Conservation (phyloP, 331 rosid genomes). For the Pyrus hybrid region DNA sequence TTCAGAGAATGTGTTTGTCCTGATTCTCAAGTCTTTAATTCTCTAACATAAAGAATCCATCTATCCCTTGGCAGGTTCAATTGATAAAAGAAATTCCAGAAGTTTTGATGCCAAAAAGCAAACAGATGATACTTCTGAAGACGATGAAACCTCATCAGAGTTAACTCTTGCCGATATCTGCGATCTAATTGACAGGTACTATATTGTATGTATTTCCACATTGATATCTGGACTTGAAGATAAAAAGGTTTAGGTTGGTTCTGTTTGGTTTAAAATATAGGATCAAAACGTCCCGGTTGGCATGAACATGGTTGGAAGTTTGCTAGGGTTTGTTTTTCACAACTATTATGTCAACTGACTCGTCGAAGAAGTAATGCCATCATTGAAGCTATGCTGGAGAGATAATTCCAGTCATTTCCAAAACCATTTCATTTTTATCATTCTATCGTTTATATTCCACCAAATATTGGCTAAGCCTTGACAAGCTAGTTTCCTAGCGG, state of each 20-base stretch:
- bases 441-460: not conserved
- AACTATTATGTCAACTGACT: not conserved
- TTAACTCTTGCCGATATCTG: slow-evolving; percentile 22
- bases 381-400: not conserved
- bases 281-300: not conserved
- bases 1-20: not conserved
- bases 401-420: not conserved
- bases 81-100: slow-evolving; percentile 16
- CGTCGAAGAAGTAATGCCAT: not conserved
- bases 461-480: not conserved
- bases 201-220: not conserved
- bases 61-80: slow-evolving; percentile 1
- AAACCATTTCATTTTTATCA: not conserved
- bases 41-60: not conserved
- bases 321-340: not conserved
- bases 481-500: not conserved
- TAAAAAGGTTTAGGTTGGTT: not conserved
- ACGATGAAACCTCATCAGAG: not conserved
- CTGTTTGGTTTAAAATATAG: not conserved
- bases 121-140: not conserved
- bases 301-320: not conserved
- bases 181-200: slow-evolving; percentile 15
- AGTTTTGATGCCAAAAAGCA: not conserved
- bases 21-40: not conserved
- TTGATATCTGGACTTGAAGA: not conserved